Evolutionary conservation across 31 red algal species (phyloP).

Genomic region (Asparagopsis taxiformis): DNA sequence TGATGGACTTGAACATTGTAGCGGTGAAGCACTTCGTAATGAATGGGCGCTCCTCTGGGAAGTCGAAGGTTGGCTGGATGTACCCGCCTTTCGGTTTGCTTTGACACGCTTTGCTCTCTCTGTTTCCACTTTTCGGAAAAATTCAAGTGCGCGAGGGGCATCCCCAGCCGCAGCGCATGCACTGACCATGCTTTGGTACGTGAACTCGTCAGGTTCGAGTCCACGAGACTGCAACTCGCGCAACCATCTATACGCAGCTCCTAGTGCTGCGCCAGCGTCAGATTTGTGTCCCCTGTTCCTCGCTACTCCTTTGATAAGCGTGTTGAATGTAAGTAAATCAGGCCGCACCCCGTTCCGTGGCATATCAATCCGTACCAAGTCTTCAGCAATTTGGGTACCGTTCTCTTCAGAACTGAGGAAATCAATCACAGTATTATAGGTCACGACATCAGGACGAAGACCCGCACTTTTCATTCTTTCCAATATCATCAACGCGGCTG

Average conservation of each 20-base stretch:
- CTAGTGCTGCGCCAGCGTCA: conserved; percentile 47
- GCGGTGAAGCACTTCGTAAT: background rate
- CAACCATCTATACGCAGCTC: conserved; percentile 62
- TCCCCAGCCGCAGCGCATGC: conserved; percentile 70
- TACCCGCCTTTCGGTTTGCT: conserved; percentile 6
- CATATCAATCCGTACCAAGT: conserved; percentile 60
- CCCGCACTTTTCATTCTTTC: conserved; percentile 51
- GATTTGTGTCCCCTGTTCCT: conserved; percentile 32
- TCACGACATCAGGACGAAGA: conserved; percentile 62
- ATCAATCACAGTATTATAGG: conserved; percentile 70
- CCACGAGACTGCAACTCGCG: conserved; percentile 31
- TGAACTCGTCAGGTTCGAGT: conserved; percentile 59
- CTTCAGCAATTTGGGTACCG: conserved; percentile 55
- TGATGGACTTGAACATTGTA: background rate
- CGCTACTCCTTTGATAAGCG: conserved; percentile 69
- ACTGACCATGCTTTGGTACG: conserved; percentile 71
- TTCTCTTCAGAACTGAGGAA: conserved; percentile 39
- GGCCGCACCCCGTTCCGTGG: conserved; percentile 49
- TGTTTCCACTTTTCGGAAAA: conserved; percentile 62
- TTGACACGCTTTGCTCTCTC: conserved; percentile 49
- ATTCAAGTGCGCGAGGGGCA: conserved; percentile 67
- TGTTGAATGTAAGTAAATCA: conserved; percentile 71
- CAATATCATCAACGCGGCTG: conserved; percentile 41
- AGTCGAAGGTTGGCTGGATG: background rate
- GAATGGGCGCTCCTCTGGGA: background rate